Base-by-base conservation (phyloP, 2,329 filamentous ascomycete genomes). In the Pseudogymnoascus sp. region DNA sequence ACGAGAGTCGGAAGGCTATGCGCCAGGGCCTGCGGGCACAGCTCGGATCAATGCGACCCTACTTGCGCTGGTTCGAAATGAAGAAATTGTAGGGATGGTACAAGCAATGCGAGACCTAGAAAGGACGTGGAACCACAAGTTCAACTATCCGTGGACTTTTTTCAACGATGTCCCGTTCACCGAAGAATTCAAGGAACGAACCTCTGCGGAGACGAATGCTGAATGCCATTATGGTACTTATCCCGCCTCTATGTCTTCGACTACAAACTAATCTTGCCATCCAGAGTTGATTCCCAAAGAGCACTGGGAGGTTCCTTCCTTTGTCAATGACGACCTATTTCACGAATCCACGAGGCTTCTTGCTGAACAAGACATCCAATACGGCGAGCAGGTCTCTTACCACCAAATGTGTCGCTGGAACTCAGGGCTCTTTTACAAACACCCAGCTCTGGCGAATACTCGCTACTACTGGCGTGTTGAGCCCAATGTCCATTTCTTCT, bases 331-430 rank as follows among this genome's bases (percentile, higher is more conserved):
- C 70, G 89, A 96, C 65, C 80, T 97, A 31, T 96, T 91, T 78
- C 76, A 86, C 39, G 92, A 96, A 74, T 96, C 92, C 27, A 86
- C 91, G 64, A 84, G 90, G 72, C 84, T 95, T 7, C 83, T 99
- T 62, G 81, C 90, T 71, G 89, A 94, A 72, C 84, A 93, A 71
- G 83, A 89, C 8, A 91, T 99, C 44, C 93, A 97, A 74, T 99
- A 99, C 74, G 91, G 90, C 71, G 83, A 86, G 69, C 90, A 90
- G 81, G 77, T 90, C 61, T 96, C 92, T 58, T 99, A 99, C 78
- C 93, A 97, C 76, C 90, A 97, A 74, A 99, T 99, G 94, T 99
- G 94, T 74, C 87, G 94, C 62, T 99, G 94, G 94, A 99, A 99
- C 79, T 95, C 90, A 71, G 94, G 94, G 72, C 82, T 97, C 76